Conservation (phyloP, 1,284 basidiomycete species). For the Meira nashicola region DNA sequence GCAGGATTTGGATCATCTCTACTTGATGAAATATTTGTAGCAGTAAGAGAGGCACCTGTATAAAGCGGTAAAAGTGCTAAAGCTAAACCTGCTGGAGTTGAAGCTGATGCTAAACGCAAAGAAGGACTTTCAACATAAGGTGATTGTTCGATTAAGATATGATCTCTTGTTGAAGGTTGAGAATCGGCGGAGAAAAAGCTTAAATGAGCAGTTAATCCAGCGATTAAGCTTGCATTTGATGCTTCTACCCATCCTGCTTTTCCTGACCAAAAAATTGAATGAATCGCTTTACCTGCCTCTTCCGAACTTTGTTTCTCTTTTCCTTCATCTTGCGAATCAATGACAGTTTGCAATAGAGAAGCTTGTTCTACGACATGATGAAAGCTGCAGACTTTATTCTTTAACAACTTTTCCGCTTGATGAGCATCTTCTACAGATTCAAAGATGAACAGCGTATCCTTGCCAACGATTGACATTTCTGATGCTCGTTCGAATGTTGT, state of each 20-base stretch:
- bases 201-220: slow-evolving; percentile 40
- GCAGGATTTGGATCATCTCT: slow-evolving; percentile 26
- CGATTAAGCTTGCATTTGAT: slow-evolving; percentile 28
- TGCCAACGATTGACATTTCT: slow-evolving; percentile 19
- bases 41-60: slow-evolving; percentile 40
- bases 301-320: slow-evolving; percentile 11
- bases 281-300: slow-evolving; percentile 18
- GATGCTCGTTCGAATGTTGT: slow-evolving; percentile 20
- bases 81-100: slow-evolving; percentile 26
- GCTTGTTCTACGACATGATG: slow-evolving; percentile 24
- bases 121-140: slow-evolving; percentile 3
- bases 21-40: slow-evolving; percentile 22
- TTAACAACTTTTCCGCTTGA: slow-evolving; percentile 12
- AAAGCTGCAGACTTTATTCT: slow-evolving; percentile 25
- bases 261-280: slow-evolving; percentile 35
- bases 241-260: slow-evolving; percentile 30
- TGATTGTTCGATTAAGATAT: slow-evolving; percentile 29
- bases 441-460: slow-evolving; percentile 28
- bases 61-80: slow-evolving; percentile 41
- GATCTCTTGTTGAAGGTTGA: slow-evolving; percentile 30
- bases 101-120: slow-evolving; percentile 4
- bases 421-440: slow-evolving; percentile 20
- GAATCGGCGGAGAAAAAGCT: slow-evolving; percentile 41
- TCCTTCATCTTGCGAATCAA: slow-evolving; percentile 6
- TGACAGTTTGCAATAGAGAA: slow-evolving; percentile 15